Evolutionary conservation across 2,329 filamentous ascomycete genomes (phyloP).

Genomic region (Aureobasidium lini): DNA sequence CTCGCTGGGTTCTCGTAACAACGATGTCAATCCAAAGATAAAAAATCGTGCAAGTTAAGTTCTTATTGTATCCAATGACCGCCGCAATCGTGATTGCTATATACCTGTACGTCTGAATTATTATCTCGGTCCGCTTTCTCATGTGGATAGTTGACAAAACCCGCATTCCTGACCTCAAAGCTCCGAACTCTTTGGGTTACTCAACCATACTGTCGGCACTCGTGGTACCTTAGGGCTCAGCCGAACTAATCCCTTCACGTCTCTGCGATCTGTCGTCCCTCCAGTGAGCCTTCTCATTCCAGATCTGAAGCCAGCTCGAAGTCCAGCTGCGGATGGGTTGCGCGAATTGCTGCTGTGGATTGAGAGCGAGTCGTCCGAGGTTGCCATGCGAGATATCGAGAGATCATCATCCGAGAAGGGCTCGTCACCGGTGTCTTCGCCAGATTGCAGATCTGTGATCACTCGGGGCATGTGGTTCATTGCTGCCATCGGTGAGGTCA

Average conservation of each 20-base stretch:
- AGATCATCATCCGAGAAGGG: constrained; percentile 70
- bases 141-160: background rate
- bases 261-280: constrained; percentile 25
- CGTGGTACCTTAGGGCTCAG: constrained; percentile 40
- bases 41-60: no score
- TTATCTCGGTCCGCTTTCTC: no score
- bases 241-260: constrained; percentile 32
- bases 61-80: no score
- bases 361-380: constrained; percentile 20
- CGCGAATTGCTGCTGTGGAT: background rate
- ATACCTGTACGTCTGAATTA: no score
- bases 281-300: constrained; percentile 52
- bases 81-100: no score
- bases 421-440: constrained; percentile 59
- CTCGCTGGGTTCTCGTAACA: no score
- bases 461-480: constrained; percentile 34
- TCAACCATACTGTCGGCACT: constrained; percentile 39
- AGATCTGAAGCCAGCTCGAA: constrained; percentile 42
- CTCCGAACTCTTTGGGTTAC: constrained; percentile 28
- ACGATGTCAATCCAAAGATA: no score
- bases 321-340: constrained; percentile 12
- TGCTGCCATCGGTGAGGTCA: constrained; percentile 61
- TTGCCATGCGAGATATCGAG: constrained; percentile 40
- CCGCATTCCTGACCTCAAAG: background rate
- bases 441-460: constrained; percentile 57